Conservation (phyloP, 1,284 basidiomycete genomes). For the Melanopsichium pennsylvanicum region DNA sequence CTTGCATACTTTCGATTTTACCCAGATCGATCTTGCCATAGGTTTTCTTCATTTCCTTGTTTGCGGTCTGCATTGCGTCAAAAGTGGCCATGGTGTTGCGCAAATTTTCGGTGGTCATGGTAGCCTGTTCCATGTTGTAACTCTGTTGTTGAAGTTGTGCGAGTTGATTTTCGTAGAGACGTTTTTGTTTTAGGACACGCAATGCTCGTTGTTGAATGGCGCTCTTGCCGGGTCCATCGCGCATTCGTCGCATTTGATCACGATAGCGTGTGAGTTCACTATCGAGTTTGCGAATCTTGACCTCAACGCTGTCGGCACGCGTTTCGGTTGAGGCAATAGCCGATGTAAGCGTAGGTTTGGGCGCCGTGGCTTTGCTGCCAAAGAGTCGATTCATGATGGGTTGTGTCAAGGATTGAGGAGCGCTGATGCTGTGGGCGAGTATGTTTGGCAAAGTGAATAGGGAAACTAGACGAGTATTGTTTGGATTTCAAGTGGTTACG, state of each 20-base stretch:
- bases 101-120: conserved; percentile 94
- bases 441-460: no score
- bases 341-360: conserved; percentile 85
- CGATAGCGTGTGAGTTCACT: conserved; percentile 91
- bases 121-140: conserved; percentile 98
- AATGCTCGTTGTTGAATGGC: conserved; percentile 96
- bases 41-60: conserved; percentile 95
- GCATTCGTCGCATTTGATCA: conserved; percentile 93
- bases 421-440: no score
- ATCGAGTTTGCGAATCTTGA: conserved; percentile 96
- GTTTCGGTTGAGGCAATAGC: conserved; percentile 92
- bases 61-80: conserved; percentile 95
- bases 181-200: conserved; percentile 91
- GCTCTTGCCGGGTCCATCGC: conserved; percentile 92
- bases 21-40: conserved; percentile 97
- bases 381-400: conserved; percentile 67
- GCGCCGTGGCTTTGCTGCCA: conserved; percentile 66
- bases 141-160: conserved; percentile 91
- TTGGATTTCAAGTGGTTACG: no score
- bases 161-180: conserved; percentile 93
- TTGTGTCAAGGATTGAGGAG: no score
- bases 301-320: conserved; percentile 87
- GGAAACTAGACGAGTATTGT: no score
- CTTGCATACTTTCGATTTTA: conserved; percentile 80
- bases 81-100: conserved; percentile 99